These are phyloP conservation scores for Suillus subluteus DNA, from an alignment of 768 basidiomycete genomes.

Conservation along the genomic window DNA sequence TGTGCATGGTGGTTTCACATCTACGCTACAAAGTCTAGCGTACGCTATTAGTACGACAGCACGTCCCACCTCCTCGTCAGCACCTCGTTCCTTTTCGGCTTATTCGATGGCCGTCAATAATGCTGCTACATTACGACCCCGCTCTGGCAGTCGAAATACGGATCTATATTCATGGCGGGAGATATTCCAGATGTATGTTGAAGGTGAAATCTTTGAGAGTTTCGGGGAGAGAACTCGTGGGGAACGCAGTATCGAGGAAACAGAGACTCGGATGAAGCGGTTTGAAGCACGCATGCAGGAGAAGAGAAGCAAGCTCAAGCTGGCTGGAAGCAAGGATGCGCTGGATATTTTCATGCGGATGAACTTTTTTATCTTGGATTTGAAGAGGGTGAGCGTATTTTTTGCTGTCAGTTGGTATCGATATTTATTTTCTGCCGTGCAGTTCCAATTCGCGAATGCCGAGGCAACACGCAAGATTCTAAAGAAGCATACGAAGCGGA, in stretches of 20 bases:
- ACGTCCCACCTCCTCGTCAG: constrained; percentile 36
- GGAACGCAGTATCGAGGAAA: constrained; percentile 69
- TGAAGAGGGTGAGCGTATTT: constrained; percentile 64
- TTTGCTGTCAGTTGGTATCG: neutral
- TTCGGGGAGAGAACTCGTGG: constrained; percentile 65
- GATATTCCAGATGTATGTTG: constrained; percentile 86
- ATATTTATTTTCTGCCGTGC: neutral
- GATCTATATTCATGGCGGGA: constrained; percentile 91
- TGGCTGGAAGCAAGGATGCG: constrained; percentile 58
- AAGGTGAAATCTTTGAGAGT: constrained; percentile 84
- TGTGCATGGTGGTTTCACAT: constrained; percentile 54
- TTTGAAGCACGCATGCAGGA: constrained; percentile 65
- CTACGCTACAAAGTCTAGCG: constrained; percentile 52
- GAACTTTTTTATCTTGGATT: constrained; percentile 76
- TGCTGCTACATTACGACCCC: constrained; percentile 42
- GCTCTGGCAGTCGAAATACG: constrained; percentile 32
- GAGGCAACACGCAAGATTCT: constrained; percentile 93
- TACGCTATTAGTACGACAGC: constrained; percentile 35
- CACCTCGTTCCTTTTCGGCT: constrained; percentile 35
- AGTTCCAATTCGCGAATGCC: constrained; percentile 84
- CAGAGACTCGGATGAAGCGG: constrained; percentile 62
- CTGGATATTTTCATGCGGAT: constrained; percentile 74
- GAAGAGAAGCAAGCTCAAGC: constrained; percentile 54
- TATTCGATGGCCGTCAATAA: constrained; percentile 32
- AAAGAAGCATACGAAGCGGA: constrained; percentile 93